Conservation (phyloP, 352 stramenopile genomes). For the Thalassiosira livingstoniorum region DNA sequence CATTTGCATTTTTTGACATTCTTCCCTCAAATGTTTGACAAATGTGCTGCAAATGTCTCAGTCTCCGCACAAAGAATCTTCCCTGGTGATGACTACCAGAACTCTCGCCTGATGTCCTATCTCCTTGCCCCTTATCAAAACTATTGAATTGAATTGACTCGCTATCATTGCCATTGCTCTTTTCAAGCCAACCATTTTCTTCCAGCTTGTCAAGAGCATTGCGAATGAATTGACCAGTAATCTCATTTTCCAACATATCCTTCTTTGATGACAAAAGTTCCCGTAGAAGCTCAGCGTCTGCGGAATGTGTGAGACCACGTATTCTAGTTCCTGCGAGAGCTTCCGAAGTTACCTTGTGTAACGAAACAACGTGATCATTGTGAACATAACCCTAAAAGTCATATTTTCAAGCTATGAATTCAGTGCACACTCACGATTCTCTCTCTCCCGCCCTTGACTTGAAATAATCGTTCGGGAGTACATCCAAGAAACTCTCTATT, state of each 20-base stretch:
- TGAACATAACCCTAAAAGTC: too few relatives aligned
- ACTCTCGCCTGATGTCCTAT: neutral
- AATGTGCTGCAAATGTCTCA: constrained; percentile 83
- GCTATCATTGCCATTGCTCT: constrained; percentile 29
- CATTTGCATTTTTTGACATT: constrained; percentile 50
- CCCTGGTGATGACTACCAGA: neutral
- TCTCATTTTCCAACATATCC: constrained; percentile 81
- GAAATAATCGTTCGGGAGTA: constrained; percentile 82
- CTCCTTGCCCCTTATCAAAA: neutral
- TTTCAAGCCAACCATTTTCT: constrained; percentile 60
- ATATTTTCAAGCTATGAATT: too few relatives aligned
- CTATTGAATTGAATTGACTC: constrained; percentile 11
- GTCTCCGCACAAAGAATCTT: constrained; percentile 68
- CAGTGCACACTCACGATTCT: constrained; percentile 34
- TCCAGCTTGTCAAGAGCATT: constrained; percentile 64
- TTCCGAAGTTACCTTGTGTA: constrained; percentile 64
- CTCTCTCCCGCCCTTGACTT: constrained; percentile 46
- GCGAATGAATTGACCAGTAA: constrained; percentile 78
- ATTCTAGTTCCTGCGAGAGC: constrained; percentile 81
- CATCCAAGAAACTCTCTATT: constrained; percentile 80
- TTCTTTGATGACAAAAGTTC: constrained; percentile 81
- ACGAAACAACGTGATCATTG: neutral
- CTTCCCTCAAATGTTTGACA: constrained; percentile 73
- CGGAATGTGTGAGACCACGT: constrained; percentile 67
- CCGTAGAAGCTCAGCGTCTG: constrained; percentile 70